These are phyloP conservation scores for Hyphopichia fennica DNA, from an alignment of 1,139 yeast genomes.

Conservation along the genomic window DNA sequence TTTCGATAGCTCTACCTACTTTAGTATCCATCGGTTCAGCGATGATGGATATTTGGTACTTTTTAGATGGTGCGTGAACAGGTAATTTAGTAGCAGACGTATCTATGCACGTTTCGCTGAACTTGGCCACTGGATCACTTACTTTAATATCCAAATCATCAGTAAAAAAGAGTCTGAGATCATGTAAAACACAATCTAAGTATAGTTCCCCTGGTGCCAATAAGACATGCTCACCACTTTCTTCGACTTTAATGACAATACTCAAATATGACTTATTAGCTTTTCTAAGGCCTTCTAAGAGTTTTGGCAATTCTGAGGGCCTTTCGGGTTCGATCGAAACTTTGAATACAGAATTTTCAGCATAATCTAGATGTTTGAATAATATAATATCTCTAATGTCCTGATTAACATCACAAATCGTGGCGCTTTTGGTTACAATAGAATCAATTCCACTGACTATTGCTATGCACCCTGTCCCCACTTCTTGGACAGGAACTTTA, in stretches of 20 bases:
- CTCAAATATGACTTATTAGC: conserved; percentile 67
- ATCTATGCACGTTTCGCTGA: conserved; percentile 74
- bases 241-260: conserved; percentile 69
- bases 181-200: conserved; percentile 81
- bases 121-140: conserved; percentile 80
- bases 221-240: conserved; percentile 83
- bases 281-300: conserved; percentile 66
- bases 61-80: conserved; percentile 55
- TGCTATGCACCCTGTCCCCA: conserved; percentile 66
- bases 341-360: conserved; percentile 65
- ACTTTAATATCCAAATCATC: conserved; percentile 70
- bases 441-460: conserved; percentile 64
- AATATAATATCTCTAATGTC: conserved; percentile 3
- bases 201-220: conserved; percentile 87
- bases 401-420: conserved; percentile 35
- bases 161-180: conserved; percentile 61
- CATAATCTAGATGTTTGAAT: conserved; percentile 44
- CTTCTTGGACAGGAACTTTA: conserved; percentile 52
- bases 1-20: conserved; percentile 58
- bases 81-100: conserved; percentile 65
- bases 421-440: conserved; percentile 58
- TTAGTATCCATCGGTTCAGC: conserved; percentile 68
- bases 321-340: conserved; percentile 80
- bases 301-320: conserved; percentile 76
- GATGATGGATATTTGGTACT: conserved; percentile 63